Evolutionary conservation across 73 alveolate species (phyloP).

Genomic region (Paraurostyla sp.): DNA sequence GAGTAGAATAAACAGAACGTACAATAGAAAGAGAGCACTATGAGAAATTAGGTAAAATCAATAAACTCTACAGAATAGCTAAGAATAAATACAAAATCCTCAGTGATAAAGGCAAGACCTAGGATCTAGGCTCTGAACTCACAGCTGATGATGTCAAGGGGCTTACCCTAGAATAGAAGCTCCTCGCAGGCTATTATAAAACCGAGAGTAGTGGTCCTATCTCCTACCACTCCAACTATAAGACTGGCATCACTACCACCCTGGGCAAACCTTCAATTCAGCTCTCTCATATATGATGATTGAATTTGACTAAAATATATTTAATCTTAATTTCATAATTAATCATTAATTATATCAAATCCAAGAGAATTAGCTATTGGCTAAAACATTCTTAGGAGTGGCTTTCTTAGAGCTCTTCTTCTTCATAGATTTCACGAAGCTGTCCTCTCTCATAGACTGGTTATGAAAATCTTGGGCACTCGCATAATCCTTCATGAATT

Average conservation of each 20-base stretch:
- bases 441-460: background rate
- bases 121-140: background rate
- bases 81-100: conserved; percentile 8
- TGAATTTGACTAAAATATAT: background rate
- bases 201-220: background rate
- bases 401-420: conserved; percentile 37
- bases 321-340: background rate
- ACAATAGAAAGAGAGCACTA: background rate
- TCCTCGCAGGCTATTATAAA: conserved; percentile 20
- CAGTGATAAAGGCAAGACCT: background rate
- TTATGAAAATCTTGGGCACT: background rate
- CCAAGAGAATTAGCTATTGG: conserved; percentile 17
- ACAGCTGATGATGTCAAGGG: conserved; percentile 17
- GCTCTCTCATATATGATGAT: background rate
- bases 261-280: background rate
- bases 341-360: background rate
- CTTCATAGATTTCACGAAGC: conserved; percentile 9
- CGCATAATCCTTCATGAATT: background rate
- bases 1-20: no score
- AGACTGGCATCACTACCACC: background rate
- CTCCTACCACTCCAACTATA: background rate
- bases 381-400: conserved; percentile 44
- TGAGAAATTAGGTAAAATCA: background rate
- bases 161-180: conserved; percentile 18
- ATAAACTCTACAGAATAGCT: conserved; percentile 7